Evolutionary conservation across 805 yeast genomes (phyloP).

Genomic region (Naumovozyma baii): DNA sequence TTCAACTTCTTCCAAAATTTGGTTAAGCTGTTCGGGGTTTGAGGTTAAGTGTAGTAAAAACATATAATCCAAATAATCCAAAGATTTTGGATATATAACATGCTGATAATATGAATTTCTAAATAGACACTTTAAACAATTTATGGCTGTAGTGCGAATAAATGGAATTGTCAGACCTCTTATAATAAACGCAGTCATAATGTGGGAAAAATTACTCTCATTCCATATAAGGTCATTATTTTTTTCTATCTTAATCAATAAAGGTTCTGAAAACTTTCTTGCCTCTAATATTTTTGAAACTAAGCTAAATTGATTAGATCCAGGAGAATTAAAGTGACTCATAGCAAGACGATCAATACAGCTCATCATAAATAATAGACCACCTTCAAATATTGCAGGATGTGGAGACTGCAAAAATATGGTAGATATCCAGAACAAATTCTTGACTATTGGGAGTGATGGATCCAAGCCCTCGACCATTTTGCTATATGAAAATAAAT

Average conservation of each 20-base stretch:
- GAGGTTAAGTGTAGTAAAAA: constrained; percentile 31
- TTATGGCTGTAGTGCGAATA: constrained; percentile 40
- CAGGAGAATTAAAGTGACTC: constrained; percentile 10
- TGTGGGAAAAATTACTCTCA: constrained; percentile 41
- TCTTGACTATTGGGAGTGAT: constrained; percentile 18
- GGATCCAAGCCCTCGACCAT: constrained; percentile 30
- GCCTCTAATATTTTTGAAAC: constrained; percentile 19
- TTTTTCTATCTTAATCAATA: constrained; percentile 37
- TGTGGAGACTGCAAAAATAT: constrained; percentile 25
- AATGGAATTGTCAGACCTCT: constrained; percentile 55
- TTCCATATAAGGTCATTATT: constrained; percentile 33
- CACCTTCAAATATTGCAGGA: constrained; percentile 30
- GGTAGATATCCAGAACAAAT: constrained; percentile 31
- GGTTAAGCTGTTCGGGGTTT: constrained; percentile 31
- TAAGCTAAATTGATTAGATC: neutral
- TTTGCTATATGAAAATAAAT: constrained; percentile 30
- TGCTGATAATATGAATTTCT: constrained; percentile 35
- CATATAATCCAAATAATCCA: constrained; percentile 22
- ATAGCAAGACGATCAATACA: constrained; percentile 25
- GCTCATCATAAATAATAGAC: constrained; percentile 30
- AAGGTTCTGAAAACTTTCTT: constrained; percentile 33
- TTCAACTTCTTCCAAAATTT: constrained; percentile 29
- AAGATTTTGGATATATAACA: constrained; percentile 7
- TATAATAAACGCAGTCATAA: constrained; percentile 38
- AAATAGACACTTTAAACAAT: constrained; percentile 37